These are phyloP conservation scores for Plasmodium yoelii DNA, from an alignment of 169 alveolate genomes.

Conservation along the genomic window DNA sequence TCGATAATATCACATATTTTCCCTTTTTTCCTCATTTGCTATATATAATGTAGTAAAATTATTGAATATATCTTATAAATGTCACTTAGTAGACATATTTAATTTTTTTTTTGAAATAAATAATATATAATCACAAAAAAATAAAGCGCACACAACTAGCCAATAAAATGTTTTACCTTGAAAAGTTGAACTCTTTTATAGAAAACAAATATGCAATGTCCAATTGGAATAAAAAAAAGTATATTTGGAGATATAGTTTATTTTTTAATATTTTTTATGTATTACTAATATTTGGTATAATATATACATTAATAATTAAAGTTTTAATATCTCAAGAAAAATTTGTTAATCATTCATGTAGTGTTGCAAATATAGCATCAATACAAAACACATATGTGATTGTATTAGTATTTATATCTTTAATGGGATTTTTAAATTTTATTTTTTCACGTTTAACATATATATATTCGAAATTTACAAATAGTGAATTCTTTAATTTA, in stretches of 20 bases:
- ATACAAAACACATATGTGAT: constrained; percentile 28
- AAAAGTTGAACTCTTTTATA: constrained; percentile 41
- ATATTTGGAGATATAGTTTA: constrained; percentile 63
- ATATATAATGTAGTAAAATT: too few relatives aligned
- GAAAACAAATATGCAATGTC: constrained; percentile 54
- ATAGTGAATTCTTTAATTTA: constrained; percentile 50
- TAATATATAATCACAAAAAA: too few relatives aligned
- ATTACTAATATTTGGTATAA: constrained; percentile 13
- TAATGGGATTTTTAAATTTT: constrained; percentile 60
- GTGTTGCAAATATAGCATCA: constrained; percentile 8
- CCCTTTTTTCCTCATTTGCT: too few relatives aligned
- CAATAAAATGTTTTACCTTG: constrained; percentile 37
- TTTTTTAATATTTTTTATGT: constrained; percentile 47
- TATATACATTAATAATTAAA: constrained; percentile 35
- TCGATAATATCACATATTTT: too few relatives aligned
- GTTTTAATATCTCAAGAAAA: constrained; percentile 25
- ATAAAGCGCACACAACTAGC: too few relatives aligned
- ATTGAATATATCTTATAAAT: too few relatives aligned
- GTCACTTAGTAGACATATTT: too few relatives aligned
- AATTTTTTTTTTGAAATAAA: too few relatives aligned
- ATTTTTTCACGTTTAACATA: constrained; percentile 63
- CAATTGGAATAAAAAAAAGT: constrained; percentile 58
- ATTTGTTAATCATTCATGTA: constrained; percentile 35
- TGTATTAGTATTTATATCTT: constrained; percentile 23
- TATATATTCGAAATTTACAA: constrained; percentile 65